Percentiles rank a stretch among this genome's conserved stretches.
Evolutionary conservation across 345 rosid species (phyloP).

Genomic region (Acer yangbiense): DNA sequence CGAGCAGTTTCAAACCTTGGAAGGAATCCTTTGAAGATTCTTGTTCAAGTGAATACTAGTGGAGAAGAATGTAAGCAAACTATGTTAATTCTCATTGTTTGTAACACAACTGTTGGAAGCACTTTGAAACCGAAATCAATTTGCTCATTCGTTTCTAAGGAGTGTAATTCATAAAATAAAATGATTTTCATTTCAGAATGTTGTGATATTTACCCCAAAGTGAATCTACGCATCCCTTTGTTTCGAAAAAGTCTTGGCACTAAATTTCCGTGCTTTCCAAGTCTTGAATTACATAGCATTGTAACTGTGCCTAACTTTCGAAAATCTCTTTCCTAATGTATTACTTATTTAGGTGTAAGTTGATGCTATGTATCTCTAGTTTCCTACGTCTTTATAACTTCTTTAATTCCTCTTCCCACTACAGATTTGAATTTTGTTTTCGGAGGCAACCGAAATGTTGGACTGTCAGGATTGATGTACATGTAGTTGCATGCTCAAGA

Average conservation of each 20-base stretch:
- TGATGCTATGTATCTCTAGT: not conserved
- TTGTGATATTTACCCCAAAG: not conserved
- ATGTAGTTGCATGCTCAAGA: no score
- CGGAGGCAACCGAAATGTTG: not conserved
- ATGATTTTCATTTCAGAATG: not conserved
- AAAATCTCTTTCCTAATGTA: not conserved
- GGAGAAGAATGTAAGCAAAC: conserved; percentile 82
- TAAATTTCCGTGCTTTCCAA: not conserved
- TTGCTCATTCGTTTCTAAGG: not conserved
- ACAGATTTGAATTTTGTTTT: not conserved
- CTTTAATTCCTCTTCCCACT: not conserved
- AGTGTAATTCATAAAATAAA: not conserved
- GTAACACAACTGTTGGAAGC: not conserved
- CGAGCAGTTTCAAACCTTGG: conserved; percentile 70
- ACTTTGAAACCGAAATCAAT: not conserved
- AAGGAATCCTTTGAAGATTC: conserved; percentile 79
- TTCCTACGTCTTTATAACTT: not conserved
- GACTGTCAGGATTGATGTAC: no score
- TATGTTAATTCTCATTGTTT: not conserved
- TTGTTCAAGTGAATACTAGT: conserved; percentile 94
- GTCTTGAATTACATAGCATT: not conserved
- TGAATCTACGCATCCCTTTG: not conserved
- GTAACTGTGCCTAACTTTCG: not conserved
- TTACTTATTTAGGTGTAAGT: not conserved
- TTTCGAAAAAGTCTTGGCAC: not conserved